Evolutionary conservation across 192 early-diverging fungal species (phyloP).

Genomic region (Coemansia asiatica): DNA sequence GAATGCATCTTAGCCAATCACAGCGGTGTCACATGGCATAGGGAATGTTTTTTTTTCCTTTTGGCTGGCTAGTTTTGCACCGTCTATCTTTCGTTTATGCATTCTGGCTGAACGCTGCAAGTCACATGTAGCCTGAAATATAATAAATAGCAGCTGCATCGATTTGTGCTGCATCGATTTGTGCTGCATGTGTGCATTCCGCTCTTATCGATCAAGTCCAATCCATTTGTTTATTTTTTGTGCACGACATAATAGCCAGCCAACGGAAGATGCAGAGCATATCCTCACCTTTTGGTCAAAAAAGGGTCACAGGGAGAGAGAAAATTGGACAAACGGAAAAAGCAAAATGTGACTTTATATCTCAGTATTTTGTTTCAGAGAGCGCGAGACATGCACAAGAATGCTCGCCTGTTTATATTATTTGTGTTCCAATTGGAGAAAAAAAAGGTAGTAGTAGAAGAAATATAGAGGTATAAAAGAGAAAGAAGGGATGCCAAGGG

Average conservation of each 20-base stretch:
- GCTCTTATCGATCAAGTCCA: neutral
- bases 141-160: neutral
- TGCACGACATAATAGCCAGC: neutral
- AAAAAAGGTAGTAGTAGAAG: neutral
- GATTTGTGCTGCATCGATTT: neutral
- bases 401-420: neutral
- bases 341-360: slow-evolving; percentile 6
- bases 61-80: too few relatives aligned
- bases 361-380: neutral
- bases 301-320: neutral
- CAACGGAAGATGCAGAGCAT: neutral
- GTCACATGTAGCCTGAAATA: neutral
- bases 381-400: neutral
- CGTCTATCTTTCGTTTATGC: too few relatives aligned
- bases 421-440: neutral
- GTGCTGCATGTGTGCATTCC: neutral
- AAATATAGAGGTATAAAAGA: slow-evolving; percentile 2
- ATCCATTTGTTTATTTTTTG: slow-evolving; percentile 1
- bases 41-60: neutral
- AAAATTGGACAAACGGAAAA: neutral
- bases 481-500: neutral
- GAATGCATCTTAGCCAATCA: neutral
- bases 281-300: neutral
- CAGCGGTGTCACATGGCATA: neutral
- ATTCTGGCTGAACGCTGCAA: neutral